Conservation (phyloP, 2,329 filamentous ascomycete species). For the Ceratocystis papillata region DNA sequence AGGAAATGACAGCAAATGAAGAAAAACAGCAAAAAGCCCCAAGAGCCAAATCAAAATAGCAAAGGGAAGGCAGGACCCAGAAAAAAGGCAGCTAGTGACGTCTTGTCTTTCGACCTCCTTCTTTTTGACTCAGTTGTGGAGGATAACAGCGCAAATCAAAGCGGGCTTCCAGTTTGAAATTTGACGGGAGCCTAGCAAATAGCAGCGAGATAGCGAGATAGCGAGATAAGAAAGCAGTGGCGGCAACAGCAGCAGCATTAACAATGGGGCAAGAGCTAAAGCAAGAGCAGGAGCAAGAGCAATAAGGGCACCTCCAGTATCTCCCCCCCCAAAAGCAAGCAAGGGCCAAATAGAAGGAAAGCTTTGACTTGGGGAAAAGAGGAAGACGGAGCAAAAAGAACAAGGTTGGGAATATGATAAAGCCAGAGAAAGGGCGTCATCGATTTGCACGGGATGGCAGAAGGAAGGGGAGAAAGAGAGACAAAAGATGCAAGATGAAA, state of each 20-base stretch:
- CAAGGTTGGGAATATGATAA: constrained; percentile 4
- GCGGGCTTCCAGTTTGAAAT: background rate
- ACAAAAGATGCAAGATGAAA: background rate
- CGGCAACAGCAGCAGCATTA: too few species aligned
- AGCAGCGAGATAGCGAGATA: background rate
- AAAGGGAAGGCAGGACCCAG: constrained; percentile 6
- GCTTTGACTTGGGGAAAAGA: background rate
- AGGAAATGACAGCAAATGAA: background rate
- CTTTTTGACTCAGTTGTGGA: background rate
- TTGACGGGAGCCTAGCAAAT: background rate
- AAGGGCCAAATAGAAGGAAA: background rate
- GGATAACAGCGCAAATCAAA: constrained; percentile 10
- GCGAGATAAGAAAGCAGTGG: background rate
- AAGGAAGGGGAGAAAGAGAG: background rate
- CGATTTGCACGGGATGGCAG: background rate
- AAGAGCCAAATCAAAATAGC: background rate
- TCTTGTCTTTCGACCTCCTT: background rate
- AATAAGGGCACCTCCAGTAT: background rate
- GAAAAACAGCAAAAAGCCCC: background rate
- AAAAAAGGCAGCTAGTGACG: constrained; percentile 13
- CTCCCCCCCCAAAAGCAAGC: background rate
- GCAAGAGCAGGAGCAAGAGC: background rate
- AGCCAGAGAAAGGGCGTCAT: background rate
- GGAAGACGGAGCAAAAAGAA: background rate
- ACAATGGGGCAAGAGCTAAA: too few species aligned